Percentiles rank a stretch among this genome's conserved stretches.
phyloP scores from a whole-genome alignment of 2,329 filamentous ascomycete genomes.

The Fonsecaea nubica region DNA sequence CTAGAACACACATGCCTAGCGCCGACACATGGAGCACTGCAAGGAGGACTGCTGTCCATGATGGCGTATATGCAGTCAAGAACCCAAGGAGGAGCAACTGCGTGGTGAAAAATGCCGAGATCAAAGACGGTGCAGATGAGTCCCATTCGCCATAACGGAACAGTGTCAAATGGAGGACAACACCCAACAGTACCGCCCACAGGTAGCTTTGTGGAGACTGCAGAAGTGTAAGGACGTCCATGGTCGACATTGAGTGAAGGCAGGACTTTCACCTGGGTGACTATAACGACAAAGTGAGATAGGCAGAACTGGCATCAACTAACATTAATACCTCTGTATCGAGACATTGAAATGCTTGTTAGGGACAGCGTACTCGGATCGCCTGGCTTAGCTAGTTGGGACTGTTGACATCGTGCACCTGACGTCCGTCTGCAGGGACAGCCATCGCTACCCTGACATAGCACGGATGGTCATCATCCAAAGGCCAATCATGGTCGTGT shows the following conservation, averaged over 20 bases:
- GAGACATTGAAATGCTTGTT: not conserved
- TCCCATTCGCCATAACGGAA: conserved; percentile 15
- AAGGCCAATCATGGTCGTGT: conserved; percentile 3
- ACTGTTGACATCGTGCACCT: conserved; percentile 1
- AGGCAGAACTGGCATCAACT: not conserved
- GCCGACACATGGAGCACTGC: not conserved
- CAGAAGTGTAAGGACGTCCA: not conserved
- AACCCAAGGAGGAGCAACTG: not conserved
- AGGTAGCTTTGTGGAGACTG: not conserved
- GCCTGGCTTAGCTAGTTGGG: not conserved
- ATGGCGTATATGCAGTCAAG: not conserved
- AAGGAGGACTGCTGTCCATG: not conserved
- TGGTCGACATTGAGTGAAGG: not conserved
- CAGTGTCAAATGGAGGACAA: not conserved
- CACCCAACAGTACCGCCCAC: conserved; percentile 3
- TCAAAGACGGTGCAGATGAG: not conserved
- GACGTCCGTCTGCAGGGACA: conserved; percentile 1
- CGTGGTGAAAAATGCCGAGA: not conserved
- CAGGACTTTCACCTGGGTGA: not conserved
- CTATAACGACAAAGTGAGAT: not conserved
- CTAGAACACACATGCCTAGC: not conserved
- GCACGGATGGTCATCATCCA: not conserved
- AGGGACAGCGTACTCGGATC: not conserved
- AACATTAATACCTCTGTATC: not conserved
- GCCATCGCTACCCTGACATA: not conserved